Conservation (phyloP, 176 grass and related monocot species). For the Oryza coarctata region DNA sequence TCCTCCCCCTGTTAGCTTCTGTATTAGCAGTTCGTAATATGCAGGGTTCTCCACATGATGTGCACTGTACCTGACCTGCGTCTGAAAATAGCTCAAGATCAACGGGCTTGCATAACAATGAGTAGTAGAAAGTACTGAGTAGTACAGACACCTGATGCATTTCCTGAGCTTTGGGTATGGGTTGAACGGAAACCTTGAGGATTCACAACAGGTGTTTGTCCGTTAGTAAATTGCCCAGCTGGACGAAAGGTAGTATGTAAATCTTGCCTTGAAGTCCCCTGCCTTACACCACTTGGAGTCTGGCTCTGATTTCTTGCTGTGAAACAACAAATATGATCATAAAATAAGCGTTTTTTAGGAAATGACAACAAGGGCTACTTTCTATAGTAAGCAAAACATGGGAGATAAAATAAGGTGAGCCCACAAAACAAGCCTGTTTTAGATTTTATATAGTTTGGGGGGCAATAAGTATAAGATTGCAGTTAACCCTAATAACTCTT, state of each 20-base stretch:
- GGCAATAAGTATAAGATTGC: neutral
- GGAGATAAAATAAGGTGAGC: neutral
- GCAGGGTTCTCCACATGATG: slow-evolving; percentile 61
- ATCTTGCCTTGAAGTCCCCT: slow-evolving; percentile 51
- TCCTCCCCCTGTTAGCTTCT: slow-evolving; percentile 83
- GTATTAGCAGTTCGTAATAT: slow-evolving; percentile 69
- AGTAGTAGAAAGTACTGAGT: neutral
- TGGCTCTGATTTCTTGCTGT: slow-evolving; percentile 68
- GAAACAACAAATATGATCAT: slow-evolving; percentile 16
- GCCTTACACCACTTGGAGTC: slow-evolving; percentile 40
- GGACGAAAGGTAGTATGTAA: slow-evolving; percentile 48
- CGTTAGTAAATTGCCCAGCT: slow-evolving; percentile 54
- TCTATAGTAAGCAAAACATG: neutral
- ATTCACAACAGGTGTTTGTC: slow-evolving; percentile 42
- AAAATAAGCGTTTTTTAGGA: neutral
- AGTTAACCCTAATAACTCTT: neutral
- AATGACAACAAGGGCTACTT: neutral
- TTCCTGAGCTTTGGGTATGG: slow-evolving; percentile 39
- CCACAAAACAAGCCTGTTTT: neutral
- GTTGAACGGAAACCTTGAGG: slow-evolving; percentile 48
- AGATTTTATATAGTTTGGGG: neutral
- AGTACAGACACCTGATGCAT: slow-evolving; percentile 43
- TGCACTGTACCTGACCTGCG: slow-evolving; percentile 67
- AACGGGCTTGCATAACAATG: slow-evolving; percentile 11
- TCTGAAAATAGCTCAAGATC: slow-evolving; percentile 26